These are phyloP conservation scores for Penicillium pancosmium DNA, from an alignment of 495 filamentous ascomycete genomes.

Conservation along the genomic window DNA sequence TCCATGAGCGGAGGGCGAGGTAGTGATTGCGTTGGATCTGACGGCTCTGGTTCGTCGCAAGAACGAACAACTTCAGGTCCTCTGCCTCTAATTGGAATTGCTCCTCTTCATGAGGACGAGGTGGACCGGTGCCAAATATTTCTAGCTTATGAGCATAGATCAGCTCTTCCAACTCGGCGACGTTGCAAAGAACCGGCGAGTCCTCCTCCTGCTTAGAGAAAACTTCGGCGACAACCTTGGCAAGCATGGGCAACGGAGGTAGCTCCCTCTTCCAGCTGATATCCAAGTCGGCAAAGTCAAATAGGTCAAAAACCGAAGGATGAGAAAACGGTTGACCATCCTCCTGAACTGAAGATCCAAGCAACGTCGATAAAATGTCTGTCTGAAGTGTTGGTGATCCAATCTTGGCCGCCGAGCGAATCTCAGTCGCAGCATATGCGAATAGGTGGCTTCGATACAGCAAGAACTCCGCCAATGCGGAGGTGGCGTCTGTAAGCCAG, in stretches of 20 bases:
- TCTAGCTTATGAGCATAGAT: constrained; percentile 55
- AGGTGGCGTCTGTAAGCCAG: constrained; percentile 61
- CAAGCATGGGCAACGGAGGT: constrained; percentile 58
- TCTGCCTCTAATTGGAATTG: constrained; percentile 60
- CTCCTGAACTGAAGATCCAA: constrained; percentile 69
- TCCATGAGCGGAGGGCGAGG: constrained; percentile 74
- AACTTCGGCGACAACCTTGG: constrained; percentile 61
- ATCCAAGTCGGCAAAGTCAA: constrained; percentile 84
- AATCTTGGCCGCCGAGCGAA: constrained; percentile 71
- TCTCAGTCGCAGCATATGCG: constrained; percentile 81
- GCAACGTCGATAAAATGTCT: constrained; percentile 74
- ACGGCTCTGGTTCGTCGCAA: constrained; percentile 69
- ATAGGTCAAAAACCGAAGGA: constrained; percentile 83
- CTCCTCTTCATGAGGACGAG: constrained; percentile 61
- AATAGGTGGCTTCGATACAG: constrained; percentile 70
- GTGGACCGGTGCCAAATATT: constrained; percentile 45
- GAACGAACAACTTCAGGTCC: constrained; percentile 56
- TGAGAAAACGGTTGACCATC: constrained; percentile 63
- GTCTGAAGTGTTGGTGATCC: constrained; percentile 74
- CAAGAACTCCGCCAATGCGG: constrained; percentile 73
- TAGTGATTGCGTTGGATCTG: constrained; percentile 61
- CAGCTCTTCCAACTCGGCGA: constrained; percentile 64
- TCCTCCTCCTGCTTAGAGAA: constrained; percentile 58
- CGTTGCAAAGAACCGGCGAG: constrained; percentile 54
- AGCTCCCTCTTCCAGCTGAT: constrained; percentile 47